Evolutionary conservation across 768 basidiomycete genomes (phyloP).

Genomic region (Kwoniella dendrophila): DNA sequence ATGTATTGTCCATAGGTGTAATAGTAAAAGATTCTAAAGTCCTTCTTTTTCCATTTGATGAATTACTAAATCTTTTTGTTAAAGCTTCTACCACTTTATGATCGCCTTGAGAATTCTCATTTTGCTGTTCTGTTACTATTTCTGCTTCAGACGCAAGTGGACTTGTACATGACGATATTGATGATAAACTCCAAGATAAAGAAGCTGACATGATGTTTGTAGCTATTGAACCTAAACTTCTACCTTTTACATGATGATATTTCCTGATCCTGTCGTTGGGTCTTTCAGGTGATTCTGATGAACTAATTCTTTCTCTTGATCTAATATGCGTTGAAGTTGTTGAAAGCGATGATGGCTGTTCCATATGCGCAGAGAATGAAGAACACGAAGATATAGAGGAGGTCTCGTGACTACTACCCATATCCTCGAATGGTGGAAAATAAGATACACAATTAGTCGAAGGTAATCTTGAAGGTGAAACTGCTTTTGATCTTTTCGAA

Average conservation of each 20-base stretch:
- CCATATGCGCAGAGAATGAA: neutral
- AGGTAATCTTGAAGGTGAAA: slow-evolving; percentile 39
- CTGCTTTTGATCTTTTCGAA: neutral
- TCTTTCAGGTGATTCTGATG: no score
- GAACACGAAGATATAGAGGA: slow-evolving; percentile 4
- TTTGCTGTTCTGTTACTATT: no score
- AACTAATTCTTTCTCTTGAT: no score
- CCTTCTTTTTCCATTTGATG: slow-evolving; percentile 22
- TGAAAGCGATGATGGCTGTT: no score
- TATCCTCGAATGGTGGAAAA: slow-evolving; percentile 45
- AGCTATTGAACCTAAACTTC: slow-evolving; percentile 36
- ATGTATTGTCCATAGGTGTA: slow-evolving; percentile 1
- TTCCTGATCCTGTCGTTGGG: neutral
- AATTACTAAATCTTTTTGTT: slow-evolving; percentile 18
- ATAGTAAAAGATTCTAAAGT: slow-evolving; percentile 37
- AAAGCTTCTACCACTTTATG: slow-evolving; percentile 29
- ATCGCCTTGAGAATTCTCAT: no score
- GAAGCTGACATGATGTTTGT: slow-evolving; percentile 36
- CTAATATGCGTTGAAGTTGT: no score
- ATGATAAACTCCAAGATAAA: slow-evolving; percentile 16
- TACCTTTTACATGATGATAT: slow-evolving; percentile 27
- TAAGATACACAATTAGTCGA: slow-evolving; percentile 37
- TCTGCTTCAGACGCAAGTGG: neutral
- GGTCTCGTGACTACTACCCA: slow-evolving; percentile 22
- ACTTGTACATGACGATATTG: neutral